These are phyloP conservation scores for Musa acuminata DNA, from an alignment of 176 grass and related monocot genomes.

Conservation along the genomic window DNA sequence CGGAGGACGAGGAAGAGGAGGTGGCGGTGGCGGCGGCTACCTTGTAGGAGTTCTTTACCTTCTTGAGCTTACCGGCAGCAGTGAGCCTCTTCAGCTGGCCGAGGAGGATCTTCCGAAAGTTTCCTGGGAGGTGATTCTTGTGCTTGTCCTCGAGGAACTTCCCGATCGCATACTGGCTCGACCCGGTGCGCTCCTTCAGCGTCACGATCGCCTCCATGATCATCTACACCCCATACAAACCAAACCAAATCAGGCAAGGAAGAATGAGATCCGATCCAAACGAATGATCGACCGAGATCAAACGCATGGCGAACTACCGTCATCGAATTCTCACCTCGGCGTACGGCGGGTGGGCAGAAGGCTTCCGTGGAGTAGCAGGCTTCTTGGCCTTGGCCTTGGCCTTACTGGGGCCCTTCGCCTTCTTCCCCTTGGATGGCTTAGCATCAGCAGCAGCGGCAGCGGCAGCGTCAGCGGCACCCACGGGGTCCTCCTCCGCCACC, in stretches of 20 bases:
- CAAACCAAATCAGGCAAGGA: not conserved
- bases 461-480: not conserved
- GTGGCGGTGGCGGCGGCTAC: slow-evolving; percentile 10
- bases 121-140: slow-evolving; percentile 45
- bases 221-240: slow-evolving; percentile 34
- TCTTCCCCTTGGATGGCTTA: not conserved
- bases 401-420: not conserved
- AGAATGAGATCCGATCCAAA: not conserved
- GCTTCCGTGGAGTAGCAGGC: not conserved
- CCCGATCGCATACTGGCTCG: slow-evolving; percentile 65
- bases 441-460: not conserved
- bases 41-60: slow-evolving; percentile 80
- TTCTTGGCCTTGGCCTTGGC: slow-evolving; percentile 38
- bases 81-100: slow-evolving; percentile 67
- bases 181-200: slow-evolving; percentile 43
- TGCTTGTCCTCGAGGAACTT: slow-evolving; percentile 77
- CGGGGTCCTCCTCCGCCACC: not conserved
- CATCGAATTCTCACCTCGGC: slow-evolving; percentile 41
- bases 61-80: slow-evolving; percentile 60
- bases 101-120: slow-evolving; percentile 79
- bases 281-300: not conserved
- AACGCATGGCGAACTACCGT: not conserved
- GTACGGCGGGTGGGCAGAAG: slow-evolving; percentile 49
- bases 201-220: slow-evolving; percentile 80
- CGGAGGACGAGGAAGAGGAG: not conserved